Evolutionary conservation across 2,329 filamentous ascomycete species (phyloP).

Genomic region (Cytospora leucostoma): DNA sequence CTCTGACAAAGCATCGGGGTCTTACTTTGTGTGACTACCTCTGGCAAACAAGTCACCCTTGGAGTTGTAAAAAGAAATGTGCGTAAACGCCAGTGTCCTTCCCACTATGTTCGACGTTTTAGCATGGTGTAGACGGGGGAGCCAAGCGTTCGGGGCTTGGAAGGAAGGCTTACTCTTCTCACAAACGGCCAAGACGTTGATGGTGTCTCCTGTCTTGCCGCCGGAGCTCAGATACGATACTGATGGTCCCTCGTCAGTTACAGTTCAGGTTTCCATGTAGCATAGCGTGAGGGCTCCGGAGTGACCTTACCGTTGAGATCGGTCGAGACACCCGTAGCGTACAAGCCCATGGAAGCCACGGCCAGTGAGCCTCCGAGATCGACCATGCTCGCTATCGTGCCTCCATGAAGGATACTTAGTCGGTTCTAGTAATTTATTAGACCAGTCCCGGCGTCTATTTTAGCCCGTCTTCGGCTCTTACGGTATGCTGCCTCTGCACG

Average conservation of each 20-base stretch:
- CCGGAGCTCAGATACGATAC: constrained; percentile 65
- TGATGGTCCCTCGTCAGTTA: constrained; percentile 34
- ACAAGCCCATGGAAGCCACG: constrained; percentile 64
- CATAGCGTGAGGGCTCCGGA: neutral
- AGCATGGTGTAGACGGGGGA: neutral
- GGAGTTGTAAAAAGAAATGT: constrained; percentile 58
- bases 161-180: constrained; percentile 55
- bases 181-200: constrained; percentile 59
- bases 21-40: constrained; percentile 67
- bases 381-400: constrained; percentile 75
- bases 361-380: constrained; percentile 66
- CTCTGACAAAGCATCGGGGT: neutral
- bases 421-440: constrained; percentile 61
- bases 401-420: constrained; percentile 74
- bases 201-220: constrained; percentile 57
- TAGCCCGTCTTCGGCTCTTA: constrained; percentile 41
- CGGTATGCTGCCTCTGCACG: constrained; percentile 74
- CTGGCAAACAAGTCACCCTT: constrained; percentile 62
- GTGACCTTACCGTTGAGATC: constrained; percentile 57
- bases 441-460: neutral
- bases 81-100: constrained; percentile 64
- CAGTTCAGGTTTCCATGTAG: too few relatives aligned
- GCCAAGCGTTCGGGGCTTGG: neutral
- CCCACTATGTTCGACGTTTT: constrained; percentile 49
- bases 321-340: constrained; percentile 65